These are phyloP conservation scores for Pichia inconspicua DNA, from an alignment of 1,139 yeast species.

Conservation along the genomic window DNA sequence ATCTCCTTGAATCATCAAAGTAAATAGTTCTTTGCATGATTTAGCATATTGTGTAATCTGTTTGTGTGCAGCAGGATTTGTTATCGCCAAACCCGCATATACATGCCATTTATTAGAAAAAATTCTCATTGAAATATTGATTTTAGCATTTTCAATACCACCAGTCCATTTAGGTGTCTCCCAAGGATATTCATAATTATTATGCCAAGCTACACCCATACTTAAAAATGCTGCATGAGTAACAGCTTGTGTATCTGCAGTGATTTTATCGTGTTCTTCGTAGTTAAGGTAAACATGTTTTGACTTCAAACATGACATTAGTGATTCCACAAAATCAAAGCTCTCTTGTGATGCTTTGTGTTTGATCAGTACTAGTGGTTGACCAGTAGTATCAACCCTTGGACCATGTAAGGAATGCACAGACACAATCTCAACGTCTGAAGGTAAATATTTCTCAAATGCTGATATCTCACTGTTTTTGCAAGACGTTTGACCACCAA, in stretches of 20 bases:
- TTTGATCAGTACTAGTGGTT: conserved; percentile 78
- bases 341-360: conserved; percentile 59
- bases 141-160: conserved; percentile 91
- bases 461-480: conserved; percentile 86
- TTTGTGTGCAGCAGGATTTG: conserved; percentile 88
- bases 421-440: conserved; percentile 73
- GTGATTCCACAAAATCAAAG: conserved; percentile 49
- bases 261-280: conserved; percentile 81
- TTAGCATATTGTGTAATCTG: conserved; percentile 87
- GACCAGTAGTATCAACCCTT: conserved; percentile 78
- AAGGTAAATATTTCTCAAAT: conserved; percentile 66
- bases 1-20: conserved; percentile 70
- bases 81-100: conserved; percentile 92
- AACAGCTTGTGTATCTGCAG: conserved; percentile 98
- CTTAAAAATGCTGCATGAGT: conserved; percentile 95
- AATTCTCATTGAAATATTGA: conserved; percentile 83
- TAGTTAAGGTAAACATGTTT: conserved; percentile 75
- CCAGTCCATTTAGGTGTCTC: conserved; percentile 80
- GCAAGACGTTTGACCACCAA: conserved; percentile 98
- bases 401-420: conserved; percentile 96
- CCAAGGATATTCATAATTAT: conserved; percentile 86
- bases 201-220: conserved; percentile 96
- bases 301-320: conserved; percentile 69
- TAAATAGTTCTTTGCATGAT: conserved; percentile 74
- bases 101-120: conserved; percentile 96